Conservation (phyloP, 2,329 filamentous ascomycete species). For the Aureobasidium vineae region DNA sequence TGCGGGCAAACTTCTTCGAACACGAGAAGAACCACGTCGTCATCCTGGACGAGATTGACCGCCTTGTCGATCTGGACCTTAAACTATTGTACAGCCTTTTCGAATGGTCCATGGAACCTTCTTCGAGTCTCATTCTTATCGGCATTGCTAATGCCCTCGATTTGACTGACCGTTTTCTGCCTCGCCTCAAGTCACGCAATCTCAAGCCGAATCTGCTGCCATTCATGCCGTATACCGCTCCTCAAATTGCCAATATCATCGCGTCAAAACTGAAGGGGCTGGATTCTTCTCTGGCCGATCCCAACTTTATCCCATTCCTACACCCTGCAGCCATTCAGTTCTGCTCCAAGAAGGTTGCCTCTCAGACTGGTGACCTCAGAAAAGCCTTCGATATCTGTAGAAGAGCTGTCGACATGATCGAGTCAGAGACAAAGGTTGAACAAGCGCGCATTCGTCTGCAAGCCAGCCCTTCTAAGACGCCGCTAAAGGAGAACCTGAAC, state of each 20-base stretch:
- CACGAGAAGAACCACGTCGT: constrained; percentile 67
- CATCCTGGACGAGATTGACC: constrained; percentile 91
- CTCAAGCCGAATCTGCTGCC: constrained; percentile 85
- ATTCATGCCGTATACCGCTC: constrained; percentile 86
- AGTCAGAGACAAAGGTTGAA: constrained; percentile 74
- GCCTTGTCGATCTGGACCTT: constrained; percentile 82
- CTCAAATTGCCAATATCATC: constrained; percentile 85
- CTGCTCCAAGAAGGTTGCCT: constrained; percentile 90
- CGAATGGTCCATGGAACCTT: constrained; percentile 85
- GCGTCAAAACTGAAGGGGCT: constrained; percentile 75
- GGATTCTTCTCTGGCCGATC: constrained; percentile 50
- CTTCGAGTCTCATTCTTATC: constrained; percentile 76
- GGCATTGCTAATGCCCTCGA: constrained; percentile 97
- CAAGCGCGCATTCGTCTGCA: constrained; percentile 55
- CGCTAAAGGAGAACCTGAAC: constrained; percentile 79
- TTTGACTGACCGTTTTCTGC: constrained; percentile 90
- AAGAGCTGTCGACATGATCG: constrained; percentile 82
- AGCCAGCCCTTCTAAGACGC: constrained; percentile 49
- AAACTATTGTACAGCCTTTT: constrained; percentile 93
- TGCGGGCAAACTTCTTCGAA: constrained; percentile 67
- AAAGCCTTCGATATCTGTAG: constrained; percentile 95
- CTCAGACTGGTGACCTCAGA: constrained; percentile 88
- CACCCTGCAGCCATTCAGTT: constrained; percentile 93
- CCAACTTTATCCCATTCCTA: constrained; percentile 75
- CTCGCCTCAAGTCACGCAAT: constrained; percentile 87